Percentiles rank a stretch among this genome's conserved stretches.
These are phyloP conservation scores for Arbutus unedo DNA, from an alignment of 148 eudicot species.

Conservation along the genomic window DNA sequence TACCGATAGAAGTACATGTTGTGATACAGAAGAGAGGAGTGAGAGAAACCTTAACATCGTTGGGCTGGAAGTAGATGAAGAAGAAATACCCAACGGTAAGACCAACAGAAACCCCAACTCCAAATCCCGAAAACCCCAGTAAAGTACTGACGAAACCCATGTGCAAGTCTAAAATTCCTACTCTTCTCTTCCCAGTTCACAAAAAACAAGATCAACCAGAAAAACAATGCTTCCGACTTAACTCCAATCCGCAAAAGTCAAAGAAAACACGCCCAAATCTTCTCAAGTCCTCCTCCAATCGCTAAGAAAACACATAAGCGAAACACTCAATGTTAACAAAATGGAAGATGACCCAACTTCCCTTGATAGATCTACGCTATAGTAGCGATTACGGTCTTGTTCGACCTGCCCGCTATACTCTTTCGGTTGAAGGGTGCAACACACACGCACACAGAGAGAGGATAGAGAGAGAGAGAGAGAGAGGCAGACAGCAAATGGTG, in stretches of 20 bases:
- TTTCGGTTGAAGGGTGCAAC: neutral
- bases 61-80: slow-evolving; percentile 66
- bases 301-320: neutral
- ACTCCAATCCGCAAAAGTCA: slow-evolving; percentile 8
- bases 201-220: neutral
- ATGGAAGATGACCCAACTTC: neutral
- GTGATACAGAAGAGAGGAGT: neutral
- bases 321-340: neutral
- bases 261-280: neutral
- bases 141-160: slow-evolving; percentile 72
- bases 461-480: too few relatives aligned
- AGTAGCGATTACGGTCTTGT: neutral
- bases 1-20: neutral
- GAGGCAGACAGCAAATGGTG: neutral
- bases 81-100: slow-evolving; percentile 64
- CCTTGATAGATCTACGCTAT: neutral
- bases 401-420: neutral
- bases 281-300: neutral
- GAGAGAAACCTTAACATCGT: slow-evolving; percentile 58
- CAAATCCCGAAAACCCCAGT: slow-evolving; percentile 72
- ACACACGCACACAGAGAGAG: neutral
- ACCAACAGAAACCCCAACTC: slow-evolving; percentile 64
- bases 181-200: slow-evolving; percentile 3
- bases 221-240: neutral
- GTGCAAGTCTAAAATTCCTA: neutral